These are phyloP conservation scores for Leishmania aethiopica DNA, from an alignment of 208 protist species.

Conservation along the genomic window DNA sequence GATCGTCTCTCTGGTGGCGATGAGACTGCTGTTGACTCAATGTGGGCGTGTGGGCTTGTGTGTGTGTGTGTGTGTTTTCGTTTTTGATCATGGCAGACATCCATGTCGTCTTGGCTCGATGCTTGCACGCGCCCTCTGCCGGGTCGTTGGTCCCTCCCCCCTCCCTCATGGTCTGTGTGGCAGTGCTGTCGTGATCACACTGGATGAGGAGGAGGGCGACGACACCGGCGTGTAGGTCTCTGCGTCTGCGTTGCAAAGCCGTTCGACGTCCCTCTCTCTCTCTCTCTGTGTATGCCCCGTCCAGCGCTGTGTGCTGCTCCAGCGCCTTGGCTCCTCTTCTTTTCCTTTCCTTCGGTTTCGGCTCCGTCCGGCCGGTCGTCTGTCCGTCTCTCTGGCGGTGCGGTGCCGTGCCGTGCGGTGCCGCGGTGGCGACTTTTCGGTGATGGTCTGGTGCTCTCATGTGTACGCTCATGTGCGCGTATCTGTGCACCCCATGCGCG, in stretches of 20 bases:
- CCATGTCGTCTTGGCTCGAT: not conserved
- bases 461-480: not conserved
- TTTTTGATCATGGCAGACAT: not conserved
- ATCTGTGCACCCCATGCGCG: not conserved
- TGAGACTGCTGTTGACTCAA: not conserved
- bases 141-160: slow-evolving; percentile 13
- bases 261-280: too few relatives aligned
- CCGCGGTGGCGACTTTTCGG: not conserved
- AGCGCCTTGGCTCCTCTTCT: too few relatives aligned
- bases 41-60: not conserved
- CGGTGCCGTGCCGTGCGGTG: not conserved
- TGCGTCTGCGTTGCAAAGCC: too few relatives aligned
- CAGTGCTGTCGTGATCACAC: too few relatives aligned
- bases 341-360: too few relatives aligned
- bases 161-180: not conserved
- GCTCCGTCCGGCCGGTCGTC: too few relatives aligned
- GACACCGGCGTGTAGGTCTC: not conserved
- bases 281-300: too few relatives aligned
- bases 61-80: not conserved
- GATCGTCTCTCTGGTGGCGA: not conserved
- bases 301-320: too few relatives aligned
- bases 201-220: not conserved
- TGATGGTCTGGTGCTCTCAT: not conserved
- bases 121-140: not conserved
- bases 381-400: not conserved